A percentile compares a stretch with the other conserved stretches of the same genome.
These are phyloP conservation scores for Bruguiera gymnorhiza DNA, from an alignment of 345 rosid species.

Conservation along the genomic window DNA sequence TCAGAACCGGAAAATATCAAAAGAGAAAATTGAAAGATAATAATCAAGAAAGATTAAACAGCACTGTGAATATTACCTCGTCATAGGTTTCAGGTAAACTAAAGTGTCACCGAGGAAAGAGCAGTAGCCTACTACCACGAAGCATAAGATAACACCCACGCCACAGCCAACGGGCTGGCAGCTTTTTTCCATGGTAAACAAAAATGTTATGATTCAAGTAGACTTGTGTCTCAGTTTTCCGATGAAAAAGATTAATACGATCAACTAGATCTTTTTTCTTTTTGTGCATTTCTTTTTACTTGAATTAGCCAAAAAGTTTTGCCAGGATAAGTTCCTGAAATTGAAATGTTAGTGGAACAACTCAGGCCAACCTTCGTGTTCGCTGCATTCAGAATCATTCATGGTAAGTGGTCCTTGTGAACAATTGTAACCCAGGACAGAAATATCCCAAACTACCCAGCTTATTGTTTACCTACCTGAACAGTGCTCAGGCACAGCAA, in stretches of 20 bases:
- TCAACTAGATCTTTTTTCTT: too few relatives aligned
- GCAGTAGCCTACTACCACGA: slow-evolving; percentile 2
- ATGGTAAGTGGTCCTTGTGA: neutral
- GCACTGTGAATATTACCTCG: neutral
- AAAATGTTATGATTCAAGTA: neutral
- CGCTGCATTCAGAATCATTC: neutral
- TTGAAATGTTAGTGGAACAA: neutral
- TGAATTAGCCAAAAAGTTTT: too few relatives aligned
- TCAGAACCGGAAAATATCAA: too few relatives aligned
- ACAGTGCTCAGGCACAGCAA: neutral
- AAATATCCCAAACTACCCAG: too few relatives aligned
- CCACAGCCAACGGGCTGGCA: slow-evolving; percentile 12
- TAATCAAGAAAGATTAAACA: neutral
- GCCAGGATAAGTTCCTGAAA: too few relatives aligned
- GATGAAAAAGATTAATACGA: too few relatives aligned
- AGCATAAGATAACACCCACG: slow-evolving; percentile 11
- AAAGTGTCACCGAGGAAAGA: slow-evolving; percentile 11
- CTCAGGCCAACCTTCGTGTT: neutral
- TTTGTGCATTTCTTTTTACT: too few relatives aligned
- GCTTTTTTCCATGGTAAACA: neutral
- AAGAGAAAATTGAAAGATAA: too few relatives aligned
- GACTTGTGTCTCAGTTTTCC: neutral
- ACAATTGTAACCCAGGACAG: neutral
- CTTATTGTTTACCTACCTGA: neutral
- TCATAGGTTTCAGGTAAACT: slow-evolving; percentile 1